phyloP scores from a whole-genome alignment of 192 early-diverging fungal species.

The Podila clonocystis region DNA sequence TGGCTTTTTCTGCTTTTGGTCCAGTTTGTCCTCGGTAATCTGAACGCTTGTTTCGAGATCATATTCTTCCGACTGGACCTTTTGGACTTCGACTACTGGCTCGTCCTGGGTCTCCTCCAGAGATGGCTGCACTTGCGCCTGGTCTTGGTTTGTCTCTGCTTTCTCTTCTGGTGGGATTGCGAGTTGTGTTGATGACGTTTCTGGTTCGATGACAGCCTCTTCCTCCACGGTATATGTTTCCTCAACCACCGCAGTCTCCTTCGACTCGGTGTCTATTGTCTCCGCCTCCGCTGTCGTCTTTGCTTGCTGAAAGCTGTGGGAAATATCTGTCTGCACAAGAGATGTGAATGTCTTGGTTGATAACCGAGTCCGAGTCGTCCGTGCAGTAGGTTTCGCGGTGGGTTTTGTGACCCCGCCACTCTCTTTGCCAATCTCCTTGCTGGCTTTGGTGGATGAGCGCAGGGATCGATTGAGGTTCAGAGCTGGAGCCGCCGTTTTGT shows the following conservation, averaged over 20 bases:
- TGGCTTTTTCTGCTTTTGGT: neutral
- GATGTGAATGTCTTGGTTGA: neutral
- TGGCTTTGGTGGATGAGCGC: neutral
- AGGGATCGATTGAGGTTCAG: neutral
- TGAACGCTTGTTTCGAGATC: too few relatives aligned
- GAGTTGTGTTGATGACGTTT: neutral
- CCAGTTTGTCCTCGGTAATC: neutral
- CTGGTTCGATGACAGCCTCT: neutral
- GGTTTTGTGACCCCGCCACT: neutral
- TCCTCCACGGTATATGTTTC: neutral
- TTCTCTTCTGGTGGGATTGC: too few relatives aligned
- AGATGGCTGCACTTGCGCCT: too few relatives aligned
- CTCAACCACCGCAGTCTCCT: neutral
- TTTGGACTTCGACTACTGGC: too few relatives aligned
- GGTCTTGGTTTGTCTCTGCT: too few relatives aligned
- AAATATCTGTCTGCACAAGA: neutral
- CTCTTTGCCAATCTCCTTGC: neutral
- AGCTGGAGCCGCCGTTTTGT: neutral
- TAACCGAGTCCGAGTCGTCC: neutral
- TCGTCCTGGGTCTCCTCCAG: too few relatives aligned
- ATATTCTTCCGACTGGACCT: too few relatives aligned
- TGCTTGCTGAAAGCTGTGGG: neutral
- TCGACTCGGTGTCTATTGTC: neutral
- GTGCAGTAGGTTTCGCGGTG: neutral
- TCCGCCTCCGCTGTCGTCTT: neutral